Evolutionary conservation across 2,329 filamentous ascomycete species (phyloP), one percentile per base, ranked within the genome.

Genomic region (Clarireedia paspali): DNA sequence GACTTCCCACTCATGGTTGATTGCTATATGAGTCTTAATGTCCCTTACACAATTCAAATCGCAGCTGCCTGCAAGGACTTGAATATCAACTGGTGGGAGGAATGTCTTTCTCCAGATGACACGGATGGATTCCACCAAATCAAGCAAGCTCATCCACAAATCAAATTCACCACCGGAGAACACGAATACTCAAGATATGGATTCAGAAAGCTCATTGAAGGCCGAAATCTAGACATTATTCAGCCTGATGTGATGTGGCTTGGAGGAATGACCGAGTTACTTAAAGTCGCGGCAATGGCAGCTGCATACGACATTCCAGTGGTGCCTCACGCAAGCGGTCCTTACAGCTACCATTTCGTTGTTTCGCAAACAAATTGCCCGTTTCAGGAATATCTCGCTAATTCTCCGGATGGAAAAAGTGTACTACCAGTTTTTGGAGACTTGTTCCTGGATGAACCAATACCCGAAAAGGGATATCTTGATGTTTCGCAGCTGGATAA

Each of bases 211-310:
- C 82, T 96, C 45, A 85, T 96, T 60, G 90, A 96, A 73, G 87
- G 87, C 55, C 89, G 91, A 63, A 95, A 95, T 72, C 77, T 96
- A 58, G 91, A 96, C 70, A 95, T 96, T 64, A 84, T 96, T 66
- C 91, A 96, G 74, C 91, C 91, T 14, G 91, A 96, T 68, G 91
- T 96, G 61, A 96, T 96, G 91, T 96, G 91, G 91, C 84, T 96
- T 14, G 91, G 91, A 60, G 91, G 91, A 59, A 72, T 96, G 78
- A 96, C 91, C 0, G 91, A 96, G 73, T 79, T 96, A 57, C 83
- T 96, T 62, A 94, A 90, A 73, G 87, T 96, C 52, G 82, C 90
- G 15, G 87, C 91, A 53, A 87, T 95, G 82, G 91, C 91, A 4
- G 83, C 91, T 4, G 91, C 91, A 23, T 96, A 96, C 72, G 91